A percentile compares a stretch with the other conserved stretches of the same genome.
Conservation (phyloP, 75 land plant species). For the Larix kaempferi region DNA sequence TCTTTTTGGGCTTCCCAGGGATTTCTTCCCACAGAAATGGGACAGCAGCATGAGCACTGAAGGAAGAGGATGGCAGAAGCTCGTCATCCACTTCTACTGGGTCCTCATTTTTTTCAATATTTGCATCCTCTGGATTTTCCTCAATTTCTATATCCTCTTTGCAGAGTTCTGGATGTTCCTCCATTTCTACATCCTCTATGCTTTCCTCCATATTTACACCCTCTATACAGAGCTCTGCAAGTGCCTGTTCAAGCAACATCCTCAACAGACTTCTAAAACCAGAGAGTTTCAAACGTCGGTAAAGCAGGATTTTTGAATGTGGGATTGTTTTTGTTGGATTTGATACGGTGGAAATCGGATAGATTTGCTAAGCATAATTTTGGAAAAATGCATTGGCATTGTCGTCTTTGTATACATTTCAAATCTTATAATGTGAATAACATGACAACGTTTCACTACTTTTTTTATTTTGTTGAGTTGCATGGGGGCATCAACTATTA, state of each 20-base stretch:
- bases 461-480: too few species aligned
- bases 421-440: too few species aligned
- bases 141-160: neutral
- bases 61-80: neutral
- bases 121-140: neutral
- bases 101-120: neutral
- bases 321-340: too few species aligned
- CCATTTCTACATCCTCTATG: neutral
- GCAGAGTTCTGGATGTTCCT: neutral
- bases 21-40: conserved; percentile 72
- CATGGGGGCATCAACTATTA: too few species aligned
- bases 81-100: neutral
- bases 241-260: conserved; percentile 1
- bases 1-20: conserved; percentile 70
- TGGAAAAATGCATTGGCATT: too few species aligned
- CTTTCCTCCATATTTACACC: too few species aligned
- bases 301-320: too few species aligned
- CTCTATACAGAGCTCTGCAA: neutral
- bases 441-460: too few species aligned
- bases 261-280: neutral
- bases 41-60: conserved; percentile 21
- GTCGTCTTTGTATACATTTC: too few species aligned
- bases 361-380: too few species aligned
- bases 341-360: too few species aligned
- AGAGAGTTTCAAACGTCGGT: too few species aligned